These are phyloP conservation scores for Lentinula detonsa DNA, from an alignment of 768 basidiomycete species.

Conservation along the genomic window DNA sequence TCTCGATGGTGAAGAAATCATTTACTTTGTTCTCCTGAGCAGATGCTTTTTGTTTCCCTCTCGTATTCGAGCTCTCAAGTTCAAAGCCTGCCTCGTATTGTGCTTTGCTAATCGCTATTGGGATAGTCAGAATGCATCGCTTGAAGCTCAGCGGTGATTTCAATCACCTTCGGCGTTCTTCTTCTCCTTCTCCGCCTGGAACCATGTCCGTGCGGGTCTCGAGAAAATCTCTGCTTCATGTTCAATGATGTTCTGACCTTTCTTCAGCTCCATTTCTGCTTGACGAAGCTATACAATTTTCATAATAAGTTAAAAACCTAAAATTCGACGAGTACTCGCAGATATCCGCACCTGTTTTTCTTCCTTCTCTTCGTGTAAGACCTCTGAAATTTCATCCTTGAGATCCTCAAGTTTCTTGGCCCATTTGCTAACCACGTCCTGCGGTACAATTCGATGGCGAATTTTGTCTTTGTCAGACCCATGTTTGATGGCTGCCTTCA, in stretches of 20 bases:
- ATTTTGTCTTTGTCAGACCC: slow-evolving; percentile 73
- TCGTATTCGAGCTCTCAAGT: slow-evolving; percentile 27
- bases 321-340: background rate
- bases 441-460: slow-evolving; percentile 81
- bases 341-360: slow-evolving; percentile 70
- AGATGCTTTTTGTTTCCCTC: slow-evolving; percentile 29
- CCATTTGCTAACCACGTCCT: slow-evolving; percentile 70
- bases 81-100: slow-evolving; percentile 53
- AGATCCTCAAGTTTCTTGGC: slow-evolving; percentile 59
- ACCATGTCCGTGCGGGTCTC: slow-evolving; percentile 97
- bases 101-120: slow-evolving; percentile 66
- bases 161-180: slow-evolving; percentile 64
- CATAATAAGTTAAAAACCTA: background rate
- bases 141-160: slow-evolving; percentile 2
- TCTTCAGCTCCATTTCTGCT: slow-evolving; percentile 94
- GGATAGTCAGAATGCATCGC: background rate
- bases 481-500: slow-evolving; percentile 93
- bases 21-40: slow-evolving; percentile 36
- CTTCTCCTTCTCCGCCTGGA: slow-evolving; percentile 87
- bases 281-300: slow-evolving; percentile 53
- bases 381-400: slow-evolving; percentile 71
- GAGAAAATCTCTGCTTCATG: slow-evolving; percentile 90
- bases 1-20: background rate
- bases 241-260: slow-evolving; percentile 93
- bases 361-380: slow-evolving; percentile 89